Percentiles rank a stretch among this genome's conserved stretches.
These are phyloP conservation scores for Saturnispora gosingensis DNA, from an alignment of 805 yeast genomes.

Conservation along the genomic window DNA sequence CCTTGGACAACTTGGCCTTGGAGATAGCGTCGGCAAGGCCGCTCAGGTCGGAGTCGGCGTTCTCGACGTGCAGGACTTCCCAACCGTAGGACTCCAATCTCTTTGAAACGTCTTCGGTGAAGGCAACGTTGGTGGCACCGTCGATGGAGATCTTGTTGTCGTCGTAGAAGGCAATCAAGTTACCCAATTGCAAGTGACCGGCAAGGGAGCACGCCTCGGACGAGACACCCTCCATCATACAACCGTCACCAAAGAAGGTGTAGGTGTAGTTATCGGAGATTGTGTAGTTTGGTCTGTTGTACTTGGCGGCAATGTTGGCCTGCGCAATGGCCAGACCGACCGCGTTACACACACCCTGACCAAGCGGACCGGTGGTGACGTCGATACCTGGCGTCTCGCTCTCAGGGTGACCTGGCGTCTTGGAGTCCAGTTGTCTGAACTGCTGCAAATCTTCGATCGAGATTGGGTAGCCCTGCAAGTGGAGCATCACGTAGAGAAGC, in stretches of 20 bases:
- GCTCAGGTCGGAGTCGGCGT: conserved; percentile 73
- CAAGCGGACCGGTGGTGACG: conserved; percentile 97
- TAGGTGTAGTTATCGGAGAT: conserved; percentile 71
- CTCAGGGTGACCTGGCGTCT: conserved; percentile 98
- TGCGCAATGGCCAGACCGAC: conserved; percentile 96
- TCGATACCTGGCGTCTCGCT: conserved; percentile 86
- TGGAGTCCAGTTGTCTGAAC: conserved; percentile 84
- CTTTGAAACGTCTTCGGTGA: conserved; percentile 83
- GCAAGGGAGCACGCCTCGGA: conserved; percentile 92
- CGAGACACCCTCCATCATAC: conserved; percentile 96
- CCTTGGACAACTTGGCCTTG: conserved; percentile 64
- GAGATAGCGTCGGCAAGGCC: conserved; percentile 65
- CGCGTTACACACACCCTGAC: conserved; percentile 95
- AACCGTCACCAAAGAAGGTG: conserved; percentile 89
- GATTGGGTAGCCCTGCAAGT: conserved; percentile 75
- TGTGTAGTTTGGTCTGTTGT: conserved; percentile 76
- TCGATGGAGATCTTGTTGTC: conserved; percentile 96
- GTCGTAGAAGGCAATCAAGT: conserved; percentile 91
- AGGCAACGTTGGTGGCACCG: conserved; percentile 81
- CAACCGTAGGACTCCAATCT: conserved; percentile 92
- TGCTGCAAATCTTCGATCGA: conserved; percentile 77
- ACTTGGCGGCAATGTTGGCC: conserved; percentile 82
- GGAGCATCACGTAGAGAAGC: conserved; percentile 74
- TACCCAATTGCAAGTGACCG: conserved; percentile 89
- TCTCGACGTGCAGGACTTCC: conserved; percentile 68